Conservation (phyloP, 2,329 filamentous ascomycete species). For the Fusarium fujikuroi region DNA sequence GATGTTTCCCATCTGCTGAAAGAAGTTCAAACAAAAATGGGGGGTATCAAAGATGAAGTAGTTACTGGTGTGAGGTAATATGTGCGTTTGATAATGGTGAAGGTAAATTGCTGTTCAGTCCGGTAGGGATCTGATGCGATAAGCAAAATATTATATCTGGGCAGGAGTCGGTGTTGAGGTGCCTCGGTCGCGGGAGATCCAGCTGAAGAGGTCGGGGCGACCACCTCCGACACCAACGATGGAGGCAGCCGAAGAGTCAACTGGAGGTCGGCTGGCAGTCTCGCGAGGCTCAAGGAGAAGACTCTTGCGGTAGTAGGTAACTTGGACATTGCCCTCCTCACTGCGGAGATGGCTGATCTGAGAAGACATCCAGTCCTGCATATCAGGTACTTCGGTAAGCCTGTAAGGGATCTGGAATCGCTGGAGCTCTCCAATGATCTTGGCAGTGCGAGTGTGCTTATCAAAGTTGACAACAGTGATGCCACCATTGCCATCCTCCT, state of each 20-base stretch:
- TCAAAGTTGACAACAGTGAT: slow-evolving; percentile 95
- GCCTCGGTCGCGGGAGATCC: slow-evolving; percentile 61
- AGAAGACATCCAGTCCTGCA: slow-evolving; percentile 91
- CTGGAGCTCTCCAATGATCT: slow-evolving; percentile 95
- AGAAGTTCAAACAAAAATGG: slow-evolving; percentile 41
- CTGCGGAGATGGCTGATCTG: slow-evolving; percentile 81
- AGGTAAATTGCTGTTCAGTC: slow-evolving; percentile 21
- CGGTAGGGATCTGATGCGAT: background rate
- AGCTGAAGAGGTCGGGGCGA: slow-evolving; percentile 59
- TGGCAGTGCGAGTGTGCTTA: slow-evolving; percentile 93
- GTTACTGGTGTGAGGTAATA: slow-evolving; percentile 45
- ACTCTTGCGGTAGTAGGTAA: slow-evolving; percentile 81
- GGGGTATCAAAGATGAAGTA: slow-evolving; percentile 54
- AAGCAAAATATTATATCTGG: slow-evolving; percentile 34
- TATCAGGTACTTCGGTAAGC: slow-evolving; percentile 82
- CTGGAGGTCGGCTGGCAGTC: slow-evolving; percentile 48
- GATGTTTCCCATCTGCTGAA: slow-evolving; percentile 43
- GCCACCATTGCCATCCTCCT: slow-evolving; percentile 71
- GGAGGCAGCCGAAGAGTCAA: slow-evolving; percentile 48
- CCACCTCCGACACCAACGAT: slow-evolving; percentile 45
- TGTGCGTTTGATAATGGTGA: slow-evolving; percentile 41
- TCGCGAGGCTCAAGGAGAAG: slow-evolving; percentile 84
- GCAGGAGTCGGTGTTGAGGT: slow-evolving; percentile 46
- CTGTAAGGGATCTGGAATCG: slow-evolving; percentile 95
- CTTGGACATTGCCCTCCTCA: slow-evolving; percentile 66